phyloP scores from a whole-genome alignment of 2,329 filamentous ascomycete species.

The Aspergillus pseudoviridinutans region DNA sequence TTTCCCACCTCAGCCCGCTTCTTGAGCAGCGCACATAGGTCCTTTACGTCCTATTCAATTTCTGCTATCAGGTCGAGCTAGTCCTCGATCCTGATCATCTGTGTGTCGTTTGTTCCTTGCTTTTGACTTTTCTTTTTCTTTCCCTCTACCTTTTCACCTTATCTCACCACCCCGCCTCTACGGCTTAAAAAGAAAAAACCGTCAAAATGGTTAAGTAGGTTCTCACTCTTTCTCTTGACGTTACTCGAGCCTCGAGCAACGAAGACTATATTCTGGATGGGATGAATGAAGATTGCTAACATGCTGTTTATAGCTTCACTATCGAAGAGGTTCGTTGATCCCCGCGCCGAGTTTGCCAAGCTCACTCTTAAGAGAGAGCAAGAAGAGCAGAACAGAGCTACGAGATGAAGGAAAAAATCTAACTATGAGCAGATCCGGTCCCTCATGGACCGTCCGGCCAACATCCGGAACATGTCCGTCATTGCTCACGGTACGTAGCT shows the following conservation, averaged over 20 bases:
- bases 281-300: constrained; percentile 24
- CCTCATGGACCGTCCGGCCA: constrained; percentile 52
- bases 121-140: constrained; percentile 26
- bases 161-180: constrained; percentile 39
- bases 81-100: constrained; percentile 41
- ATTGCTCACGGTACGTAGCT: constrained; percentile 80
- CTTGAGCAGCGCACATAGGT: constrained; percentile 39
- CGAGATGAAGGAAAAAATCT: constrained; percentile 8
- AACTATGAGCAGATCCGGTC: constrained; percentile 38
- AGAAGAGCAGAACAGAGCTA: neutral
- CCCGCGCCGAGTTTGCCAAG: constrained; percentile 4
- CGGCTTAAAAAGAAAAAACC: constrained; percentile 50
- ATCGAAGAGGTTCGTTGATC: constrained; percentile 70
- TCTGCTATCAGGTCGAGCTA: constrained; percentile 38
- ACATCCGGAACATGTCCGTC: constrained; percentile 96
- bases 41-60: constrained; percentile 26
- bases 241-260: neutral
- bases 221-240: neutral
- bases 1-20: constrained; percentile 24
- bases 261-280: constrained; percentile 5
- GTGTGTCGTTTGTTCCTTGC: constrained; percentile 34
- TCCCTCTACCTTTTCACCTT: constrained; percentile 25
- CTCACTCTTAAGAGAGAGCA: constrained; percentile 1
- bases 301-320: constrained; percentile 71
- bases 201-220: constrained; percentile 99